Percentiles rank a stretch among this genome's conserved stretches.
Conservation (phyloP, 1,284 basidiomycete genomes). For the Wolfiporia cocos region DNA sequence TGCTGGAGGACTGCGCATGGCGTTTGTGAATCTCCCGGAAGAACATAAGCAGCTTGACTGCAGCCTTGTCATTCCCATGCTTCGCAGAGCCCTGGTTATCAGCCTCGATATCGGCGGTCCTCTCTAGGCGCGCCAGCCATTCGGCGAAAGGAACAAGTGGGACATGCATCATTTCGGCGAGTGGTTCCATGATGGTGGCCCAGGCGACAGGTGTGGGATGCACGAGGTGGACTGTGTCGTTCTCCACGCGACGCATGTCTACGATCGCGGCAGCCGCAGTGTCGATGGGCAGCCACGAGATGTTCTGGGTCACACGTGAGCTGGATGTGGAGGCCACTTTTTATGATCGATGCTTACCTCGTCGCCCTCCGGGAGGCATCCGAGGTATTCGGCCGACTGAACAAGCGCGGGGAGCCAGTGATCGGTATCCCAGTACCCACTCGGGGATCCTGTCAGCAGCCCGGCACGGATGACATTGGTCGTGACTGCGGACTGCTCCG, state of each 20-base stretch:
- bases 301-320: not conserved
- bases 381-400: slow-evolving; percentile 3
- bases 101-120: not conserved
- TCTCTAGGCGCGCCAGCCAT: slow-evolving; percentile 11
- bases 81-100: not conserved
- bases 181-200: slow-evolving; percentile 6
- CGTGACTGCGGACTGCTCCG: not conserved
- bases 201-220: slow-evolving; percentile 15
- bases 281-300: slow-evolving; percentile 16
- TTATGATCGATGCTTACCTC: not conserved
- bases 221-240: slow-evolving; percentile 12
- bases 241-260: slow-evolving; percentile 8
- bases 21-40: not conserved
- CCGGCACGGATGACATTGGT: slow-evolving; percentile 2
- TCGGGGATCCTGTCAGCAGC: slow-evolving; percentile 1
- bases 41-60: slow-evolving; percentile 3
- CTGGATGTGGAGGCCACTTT: too few species aligned
- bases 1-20: not conserved
- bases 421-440: slow-evolving; percentile 2
- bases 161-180: slow-evolving; percentile 7
- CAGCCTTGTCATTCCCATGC: slow-evolving; percentile 1
- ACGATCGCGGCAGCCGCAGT: slow-evolving; percentile 12
- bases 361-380: slow-evolving; percentile 5
- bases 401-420: slow-evolving; percentile 5
- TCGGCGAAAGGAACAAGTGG: slow-evolving; percentile 11